Base-by-base conservation (phyloP, 305 asterid genomes). In the Solanum hybrid region DNA sequence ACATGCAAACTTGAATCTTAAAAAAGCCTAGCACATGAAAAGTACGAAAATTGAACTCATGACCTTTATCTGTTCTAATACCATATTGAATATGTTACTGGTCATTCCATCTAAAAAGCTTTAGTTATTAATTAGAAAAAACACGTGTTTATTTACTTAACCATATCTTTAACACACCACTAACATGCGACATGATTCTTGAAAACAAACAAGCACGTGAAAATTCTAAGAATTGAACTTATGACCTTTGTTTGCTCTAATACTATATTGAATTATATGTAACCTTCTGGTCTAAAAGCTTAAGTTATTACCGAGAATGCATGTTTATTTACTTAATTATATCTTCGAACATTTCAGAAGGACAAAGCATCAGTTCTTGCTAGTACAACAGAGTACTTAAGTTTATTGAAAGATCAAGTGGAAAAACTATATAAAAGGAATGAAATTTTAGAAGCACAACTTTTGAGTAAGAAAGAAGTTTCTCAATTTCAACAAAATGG, bases 291-390 rank as follows among this genome's bases (percentile, higher is more conserved):
- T 77, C 46, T 20, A 34, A 77, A 77, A 34, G 5, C 46, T 8
- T 20, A 34, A 77, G 27, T 34, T 34, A 20, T 34, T 34, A 77
- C 0, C 8, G 9, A 34, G 10, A 78, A 78, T 2, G 5, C 2
- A 35, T 14, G 0, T 36, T 79, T 36, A 79, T 26, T 88, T 46
- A 34, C 35, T 85, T 5, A 71, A 37, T 89, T 22, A 84, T 46
- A 24, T 31, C 27, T 38, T 34, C 24, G 7, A 35, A 79, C 22
- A 79, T n/a, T 56, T 75, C 91, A 97, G 99, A 97, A 96, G 92
- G 98, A 96, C 56, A 97, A 95, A 93, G 95, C 97, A 51, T 95
- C 99, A 1, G 94, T 96, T 64, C 97, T 97, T 12, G 89, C 94
- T 88, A 92, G 91, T 87, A 93, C 99, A 7, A 91, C 91, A 5